These are phyloP conservation scores for Lichtheimia ornata DNA, from an alignment of 371 early-diverging fungal species.

Conservation along the genomic window DNA sequence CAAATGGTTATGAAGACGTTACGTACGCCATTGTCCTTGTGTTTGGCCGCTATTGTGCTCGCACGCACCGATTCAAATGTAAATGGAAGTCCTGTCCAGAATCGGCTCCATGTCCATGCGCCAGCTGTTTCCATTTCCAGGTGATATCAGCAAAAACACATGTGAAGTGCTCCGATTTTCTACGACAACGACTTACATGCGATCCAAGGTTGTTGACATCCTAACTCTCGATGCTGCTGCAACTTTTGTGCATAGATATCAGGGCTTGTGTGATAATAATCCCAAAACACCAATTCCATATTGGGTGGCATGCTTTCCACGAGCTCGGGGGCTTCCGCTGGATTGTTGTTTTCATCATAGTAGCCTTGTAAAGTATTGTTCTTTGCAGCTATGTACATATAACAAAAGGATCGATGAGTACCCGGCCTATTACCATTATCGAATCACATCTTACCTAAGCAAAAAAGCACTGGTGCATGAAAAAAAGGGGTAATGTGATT, in stretches of 20 bases:
- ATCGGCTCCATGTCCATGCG: slow-evolving; percentile 86
- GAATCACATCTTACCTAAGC: slow-evolving; percentile 35
- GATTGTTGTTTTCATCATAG: slow-evolving; percentile 69
- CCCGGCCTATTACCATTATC: neutral
- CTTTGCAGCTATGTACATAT: slow-evolving; percentile 64
- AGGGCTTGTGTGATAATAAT: slow-evolving; percentile 79
- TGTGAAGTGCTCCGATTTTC: neutral
- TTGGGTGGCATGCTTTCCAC: slow-evolving; percentile 65
- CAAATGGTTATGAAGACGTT: slow-evolving; percentile 83
- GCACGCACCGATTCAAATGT: slow-evolving; percentile 78
- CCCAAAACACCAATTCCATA: slow-evolving; percentile 84
- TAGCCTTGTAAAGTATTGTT: slow-evolving; percentile 79
- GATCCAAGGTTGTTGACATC: slow-evolving; percentile 79
- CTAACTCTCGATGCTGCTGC: slow-evolving; percentile 79
- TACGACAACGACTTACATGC: slow-evolving; percentile 48
- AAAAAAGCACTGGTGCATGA: slow-evolving; percentile 59
- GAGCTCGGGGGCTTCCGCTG: slow-evolving; percentile 54
- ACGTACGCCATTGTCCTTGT: slow-evolving; percentile 54
- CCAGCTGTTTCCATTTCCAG: slow-evolving; percentile 34
- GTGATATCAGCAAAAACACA: neutral
- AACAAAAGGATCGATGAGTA: neutral
- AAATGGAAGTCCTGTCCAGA: slow-evolving; percentile 83
- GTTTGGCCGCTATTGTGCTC: slow-evolving; percentile 71
- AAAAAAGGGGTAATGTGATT: neutral
- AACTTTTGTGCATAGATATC: slow-evolving; percentile 76